Evolutionary conservation across 2,329 filamentous ascomycete species (phyloP).

Genomic region (Diaporthe sp.): DNA sequence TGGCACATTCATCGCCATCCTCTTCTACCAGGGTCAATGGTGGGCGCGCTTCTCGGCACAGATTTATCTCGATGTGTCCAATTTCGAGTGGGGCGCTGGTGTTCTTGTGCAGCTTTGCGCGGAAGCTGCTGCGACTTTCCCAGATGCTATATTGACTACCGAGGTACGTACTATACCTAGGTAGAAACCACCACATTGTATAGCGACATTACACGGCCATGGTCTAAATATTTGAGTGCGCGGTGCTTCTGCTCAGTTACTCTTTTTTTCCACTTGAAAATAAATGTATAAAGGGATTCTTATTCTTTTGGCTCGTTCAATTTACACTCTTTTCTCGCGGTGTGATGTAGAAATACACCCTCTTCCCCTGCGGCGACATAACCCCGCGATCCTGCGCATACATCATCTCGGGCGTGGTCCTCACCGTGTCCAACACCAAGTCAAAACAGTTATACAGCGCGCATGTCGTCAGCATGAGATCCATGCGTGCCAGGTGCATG

Average conservation of each 20-base stretch:
- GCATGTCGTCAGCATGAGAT: neutral
- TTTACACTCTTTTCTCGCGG: neutral
- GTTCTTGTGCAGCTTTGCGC: constrained; percentile 64
- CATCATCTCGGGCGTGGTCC: neutral
- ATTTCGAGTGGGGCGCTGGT: constrained; percentile 79
- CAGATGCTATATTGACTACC: neutral
- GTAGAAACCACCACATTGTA: too few species aligned
- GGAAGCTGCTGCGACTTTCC: neutral
- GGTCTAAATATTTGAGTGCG: too few species aligned
- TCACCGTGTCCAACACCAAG: neutral
- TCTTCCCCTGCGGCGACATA: neutral
- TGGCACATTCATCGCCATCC: constrained; percentile 78
- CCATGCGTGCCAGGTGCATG: constrained; percentile 7
- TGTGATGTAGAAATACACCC: neutral
- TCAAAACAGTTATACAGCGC: neutral
- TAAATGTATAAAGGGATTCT: too few species aligned
- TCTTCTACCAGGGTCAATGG: constrained; percentile 70
- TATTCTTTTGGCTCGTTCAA: neutral
- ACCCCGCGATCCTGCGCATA: neutral
- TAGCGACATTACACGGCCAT: too few species aligned
- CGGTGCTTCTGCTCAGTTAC: too few species aligned
- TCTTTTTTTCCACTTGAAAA: too few species aligned
- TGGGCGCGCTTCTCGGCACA: constrained; percentile 85
- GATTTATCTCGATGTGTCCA: constrained; percentile 82
- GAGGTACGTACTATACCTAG: too few species aligned